phyloP scores from a whole-genome alignment of 306 rosid species.

The Gillenia trifoliata region DNA sequence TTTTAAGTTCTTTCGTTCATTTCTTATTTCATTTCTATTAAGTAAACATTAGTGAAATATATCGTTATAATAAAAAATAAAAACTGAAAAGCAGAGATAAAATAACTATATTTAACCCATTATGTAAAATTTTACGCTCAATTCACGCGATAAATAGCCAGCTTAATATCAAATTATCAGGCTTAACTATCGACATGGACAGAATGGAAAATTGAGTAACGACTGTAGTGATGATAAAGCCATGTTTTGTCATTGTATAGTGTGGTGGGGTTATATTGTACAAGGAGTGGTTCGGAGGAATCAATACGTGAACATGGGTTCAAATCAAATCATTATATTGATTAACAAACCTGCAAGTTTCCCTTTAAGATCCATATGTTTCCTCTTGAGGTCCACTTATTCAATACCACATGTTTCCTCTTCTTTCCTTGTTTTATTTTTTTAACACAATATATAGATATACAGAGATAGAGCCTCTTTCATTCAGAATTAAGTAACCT shows the following conservation, averaged over 20 bases:
- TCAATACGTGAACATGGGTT: constrained; percentile 6
- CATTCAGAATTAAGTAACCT: neutral
- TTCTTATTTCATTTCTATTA: too few relatives aligned
- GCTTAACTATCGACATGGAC: too few relatives aligned
- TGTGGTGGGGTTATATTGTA: neutral
- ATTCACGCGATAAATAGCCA: too few relatives aligned
- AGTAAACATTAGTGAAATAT: too few relatives aligned
- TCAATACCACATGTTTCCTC: neutral
- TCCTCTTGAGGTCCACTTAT: neutral
- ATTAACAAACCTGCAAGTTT: neutral
- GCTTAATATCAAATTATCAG: too few relatives aligned
- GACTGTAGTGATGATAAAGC: neutral
- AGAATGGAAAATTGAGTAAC: too few relatives aligned
- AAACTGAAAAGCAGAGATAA: neutral
- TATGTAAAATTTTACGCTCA: neutral
- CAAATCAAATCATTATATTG: too few relatives aligned
- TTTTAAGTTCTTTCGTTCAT: neutral
- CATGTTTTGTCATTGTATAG: neutral
- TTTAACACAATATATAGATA: too few relatives aligned
- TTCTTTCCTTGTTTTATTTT: neutral
- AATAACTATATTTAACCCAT: neutral
- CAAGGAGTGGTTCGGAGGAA: neutral
- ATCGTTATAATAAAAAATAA: neutral
- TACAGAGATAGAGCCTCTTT: too few relatives aligned
- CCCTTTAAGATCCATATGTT: neutral